Conservation (phyloP, 1,284 basidiomycete genomes). For the Testicularia cyperi region DNA sequence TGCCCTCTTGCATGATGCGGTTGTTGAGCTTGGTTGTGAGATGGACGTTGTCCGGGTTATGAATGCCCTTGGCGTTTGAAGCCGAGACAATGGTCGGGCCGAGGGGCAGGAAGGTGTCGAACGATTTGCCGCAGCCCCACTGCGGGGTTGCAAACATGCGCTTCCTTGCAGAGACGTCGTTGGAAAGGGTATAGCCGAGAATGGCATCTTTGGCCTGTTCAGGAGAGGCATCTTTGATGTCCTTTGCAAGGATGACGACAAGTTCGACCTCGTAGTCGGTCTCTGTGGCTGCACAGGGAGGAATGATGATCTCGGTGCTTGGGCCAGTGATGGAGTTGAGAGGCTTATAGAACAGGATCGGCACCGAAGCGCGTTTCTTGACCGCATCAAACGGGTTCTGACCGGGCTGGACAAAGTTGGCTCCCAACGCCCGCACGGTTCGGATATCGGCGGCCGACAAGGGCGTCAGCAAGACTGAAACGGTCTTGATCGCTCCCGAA, state of each 20-base stretch:
- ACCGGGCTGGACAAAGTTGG: slow-evolving; percentile 34
- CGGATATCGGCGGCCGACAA: slow-evolving; percentile 14
- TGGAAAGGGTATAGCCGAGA: slow-evolving; percentile 40
- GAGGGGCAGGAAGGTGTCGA: slow-evolving; percentile 40
- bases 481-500: slow-evolving; percentile 27
- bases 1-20: slow-evolving; percentile 71
- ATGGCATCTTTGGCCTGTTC: slow-evolving; percentile 26
- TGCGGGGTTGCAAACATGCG: slow-evolving; percentile 46
- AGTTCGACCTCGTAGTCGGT: slow-evolving; percentile 51
- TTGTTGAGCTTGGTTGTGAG: slow-evolving; percentile 74
- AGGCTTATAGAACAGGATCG: slow-evolving; percentile 51
- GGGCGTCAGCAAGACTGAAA: slow-evolving; percentile 28
- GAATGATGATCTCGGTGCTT: slow-evolving; percentile 27
- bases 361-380: slow-evolving; percentile 24
- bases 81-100: slow-evolving; percentile 25
- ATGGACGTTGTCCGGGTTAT: slow-evolving; percentile 71
- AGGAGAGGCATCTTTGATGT: slow-evolving; percentile 28
- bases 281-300: slow-evolving; percentile 22
- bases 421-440: slow-evolving; percentile 28
- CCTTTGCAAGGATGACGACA: slow-evolving; percentile 27
- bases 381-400: slow-evolving; percentile 21
- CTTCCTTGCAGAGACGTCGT: slow-evolving; percentile 41
- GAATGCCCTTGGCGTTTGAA: slow-evolving; percentile 64
- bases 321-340: slow-evolving; percentile 23
- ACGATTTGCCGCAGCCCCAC: slow-evolving; percentile 44